A percentile compares a stretch with the other conserved stretches of the same genome.
Conservation (phyloP, 306 rosid genomes). For the Parietaria judaica region DNA sequence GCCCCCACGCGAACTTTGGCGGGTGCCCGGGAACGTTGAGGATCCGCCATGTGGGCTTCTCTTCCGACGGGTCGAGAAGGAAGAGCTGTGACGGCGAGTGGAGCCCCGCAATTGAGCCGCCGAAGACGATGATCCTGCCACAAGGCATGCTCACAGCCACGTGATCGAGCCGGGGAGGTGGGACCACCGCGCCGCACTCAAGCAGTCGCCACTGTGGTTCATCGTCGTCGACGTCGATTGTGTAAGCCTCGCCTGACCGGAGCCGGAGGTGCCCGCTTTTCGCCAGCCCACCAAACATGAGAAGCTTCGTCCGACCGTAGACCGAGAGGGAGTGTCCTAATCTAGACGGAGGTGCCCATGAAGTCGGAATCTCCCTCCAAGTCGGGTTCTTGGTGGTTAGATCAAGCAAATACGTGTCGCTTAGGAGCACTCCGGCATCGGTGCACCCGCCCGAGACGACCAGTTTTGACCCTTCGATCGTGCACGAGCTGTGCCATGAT, state of each 20-base stretch:
- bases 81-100: slow-evolving; percentile 96
- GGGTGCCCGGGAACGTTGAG: slow-evolving; percentile 92
- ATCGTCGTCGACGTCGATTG: slow-evolving; percentile 77
- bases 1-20: slow-evolving; percentile 98
- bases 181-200: slow-evolving; percentile 66
- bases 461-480: slow-evolving; percentile 82
- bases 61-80: slow-evolving; percentile 92
- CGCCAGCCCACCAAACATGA: slow-evolving; percentile 98
- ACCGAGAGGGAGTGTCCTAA: slow-evolving; percentile 93
- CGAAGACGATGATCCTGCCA: slow-evolving; percentile 85
- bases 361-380: slow-evolving; percentile 86
- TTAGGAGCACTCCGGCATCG: slow-evolving; percentile 82
- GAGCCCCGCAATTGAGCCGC: slow-evolving; percentile 90
- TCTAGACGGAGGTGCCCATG: slow-evolving; percentile 85
- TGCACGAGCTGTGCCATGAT: slow-evolving; percentile 99
- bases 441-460: slow-evolving; percentile 96
- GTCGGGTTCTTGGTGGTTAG: slow-evolving; percentile 60
- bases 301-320: slow-evolving; percentile 73
- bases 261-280: slow-evolving; percentile 79
- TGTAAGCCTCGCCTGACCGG: slow-evolving; percentile 86
- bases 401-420: slow-evolving; percentile 78
- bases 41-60: slow-evolving; percentile 95
- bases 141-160: slow-evolving; percentile 99
- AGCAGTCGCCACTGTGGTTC: slow-evolving; percentile 83
- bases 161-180: slow-evolving; percentile 93